Evolutionary conservation across 352 stramenopile species (phyloP), one percentile per base, ranked within the genome.

Genomic region (Phytophthora vignae): DNA sequence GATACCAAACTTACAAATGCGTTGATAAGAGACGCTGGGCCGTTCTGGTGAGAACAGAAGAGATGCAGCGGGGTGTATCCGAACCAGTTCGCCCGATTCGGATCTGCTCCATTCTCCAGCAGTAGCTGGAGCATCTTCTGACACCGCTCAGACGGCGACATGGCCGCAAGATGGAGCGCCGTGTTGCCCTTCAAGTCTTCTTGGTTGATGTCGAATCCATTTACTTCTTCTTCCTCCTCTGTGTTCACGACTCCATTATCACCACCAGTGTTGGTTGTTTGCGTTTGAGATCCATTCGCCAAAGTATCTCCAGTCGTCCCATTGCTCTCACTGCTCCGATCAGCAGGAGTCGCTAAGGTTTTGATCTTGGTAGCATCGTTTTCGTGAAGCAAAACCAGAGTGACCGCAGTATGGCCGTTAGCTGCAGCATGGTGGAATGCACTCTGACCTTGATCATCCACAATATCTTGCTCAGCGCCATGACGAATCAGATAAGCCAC

Each of bases 151-250:
- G 83, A 88, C 7, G 89, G 89, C 1, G 86, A 93, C 85, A 94
- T 96, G n/a, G 85, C 90, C 36, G 90, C 90, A 2, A 94, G 76
- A 60, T 96, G 88, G 58, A 96, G 69, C 3, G 88, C 90, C 3
- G 90, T 94, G 67, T 96, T 96, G 21, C 84, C 86, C 58, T 96
- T 96, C 48, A 93, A 63, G 48, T 96, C 90, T 60, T 90, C 85
- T 56, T 84, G 82, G 70, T 96, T 95, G 44, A 94, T 92, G 33
- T 93, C 80, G 53, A 92, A 93, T 5, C 50, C 68, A 38, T 55
- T 53, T 7, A 44, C 69, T 46, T 87, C 69, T 49, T 87, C 73
- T 38, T 54, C 19, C n/a, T 58, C 55, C 5, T 63, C 54, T 29
- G 12, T 21, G 17, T 36, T 44, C 48, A 59, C 25, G 33, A 48